These are phyloP conservation scores for Penicillium lagena DNA, from an alignment of 495 filamentous ascomycete species.

Conservation along the genomic window DNA sequence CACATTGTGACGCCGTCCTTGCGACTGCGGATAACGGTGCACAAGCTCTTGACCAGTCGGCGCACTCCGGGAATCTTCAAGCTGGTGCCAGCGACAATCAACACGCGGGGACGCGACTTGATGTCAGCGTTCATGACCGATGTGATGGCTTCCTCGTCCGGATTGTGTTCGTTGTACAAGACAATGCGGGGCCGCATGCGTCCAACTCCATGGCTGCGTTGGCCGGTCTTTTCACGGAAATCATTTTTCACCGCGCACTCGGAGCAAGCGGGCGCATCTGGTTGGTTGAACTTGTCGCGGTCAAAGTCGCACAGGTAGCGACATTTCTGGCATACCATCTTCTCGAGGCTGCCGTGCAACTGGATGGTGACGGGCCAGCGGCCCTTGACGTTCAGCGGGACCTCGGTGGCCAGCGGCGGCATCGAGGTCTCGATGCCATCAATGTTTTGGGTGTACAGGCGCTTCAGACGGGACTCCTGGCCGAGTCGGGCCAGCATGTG, in stretches of 20 bases:
- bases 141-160: slow-evolving; percentile 92
- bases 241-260: slow-evolving; percentile 69
- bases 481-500: slow-evolving; percentile 87
- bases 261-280: slow-evolving; percentile 74
- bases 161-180: slow-evolving; percentile 94
- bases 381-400: slow-evolving; percentile 69
- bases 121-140: slow-evolving; percentile 80
- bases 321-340: slow-evolving; percentile 96
- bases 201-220: slow-evolving; percentile 91
- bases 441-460: slow-evolving; percentile 93
- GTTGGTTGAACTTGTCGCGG: slow-evolving; percentile 72
- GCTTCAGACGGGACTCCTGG: slow-evolving; percentile 81
- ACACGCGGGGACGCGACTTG: slow-evolving; percentile 75
- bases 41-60: slow-evolving; percentile 86
- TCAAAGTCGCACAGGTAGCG: slow-evolving; percentile 69
- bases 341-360: slow-evolving; percentile 86
- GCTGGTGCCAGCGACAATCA: slow-evolving; percentile 92
- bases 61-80: slow-evolving; percentile 90
- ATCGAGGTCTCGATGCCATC: slow-evolving; percentile 89
- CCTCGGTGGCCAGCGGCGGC: slow-evolving; percentile 66
- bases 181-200: slow-evolving; percentile 88
- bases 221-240: slow-evolving; percentile 72
- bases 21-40: slow-evolving; percentile 66
- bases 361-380: slow-evolving; percentile 93
- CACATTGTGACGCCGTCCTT: slow-evolving; percentile 89